These are phyloP conservation scores for Blakeslea trispora DNA, from an alignment of 371 early-diverging fungal genomes.

Conservation along the genomic window DNA sequence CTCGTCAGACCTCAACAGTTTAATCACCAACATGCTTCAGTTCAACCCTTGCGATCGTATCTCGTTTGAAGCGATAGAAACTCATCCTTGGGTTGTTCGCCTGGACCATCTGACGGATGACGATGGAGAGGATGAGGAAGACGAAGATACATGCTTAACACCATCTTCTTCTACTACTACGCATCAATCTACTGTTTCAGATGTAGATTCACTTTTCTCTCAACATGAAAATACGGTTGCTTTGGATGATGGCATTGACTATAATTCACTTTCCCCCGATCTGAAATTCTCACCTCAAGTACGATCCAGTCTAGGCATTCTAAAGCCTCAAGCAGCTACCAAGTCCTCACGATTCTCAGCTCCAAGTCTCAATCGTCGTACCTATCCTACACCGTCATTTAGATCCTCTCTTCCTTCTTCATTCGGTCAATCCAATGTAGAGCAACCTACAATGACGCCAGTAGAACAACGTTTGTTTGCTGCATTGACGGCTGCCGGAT, in stretches of 20 bases:
- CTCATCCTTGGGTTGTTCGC: slow-evolving; percentile 64
- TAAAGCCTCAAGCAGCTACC: neutral
- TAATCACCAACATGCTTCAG: slow-evolving; percentile 62
- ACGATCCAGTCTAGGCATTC: slow-evolving; percentile 28
- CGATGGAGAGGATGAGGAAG: slow-evolving; percentile 31
- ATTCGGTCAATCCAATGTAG: slow-evolving; percentile 1
- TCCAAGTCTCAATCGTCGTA: slow-evolving; percentile 27
- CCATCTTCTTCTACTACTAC: slow-evolving; percentile 35
- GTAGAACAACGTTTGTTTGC: slow-evolving; percentile 53
- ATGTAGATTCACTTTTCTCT: slow-evolving; percentile 34
- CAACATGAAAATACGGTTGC: slow-evolving; percentile 13
- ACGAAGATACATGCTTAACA: slow-evolving; percentile 11
- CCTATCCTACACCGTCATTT: slow-evolving; percentile 15
- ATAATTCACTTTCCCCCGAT: neutral
- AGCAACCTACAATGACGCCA: slow-evolving; percentile 19
- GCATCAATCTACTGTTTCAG: slow-evolving; percentile 22
- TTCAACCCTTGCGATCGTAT: slow-evolving; percentile 67
- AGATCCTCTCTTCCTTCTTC: slow-evolving; percentile 23
- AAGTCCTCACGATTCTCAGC: slow-evolving; percentile 43
- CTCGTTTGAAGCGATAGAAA: slow-evolving; percentile 63
- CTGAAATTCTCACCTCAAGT: slow-evolving; percentile 32
- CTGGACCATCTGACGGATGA: slow-evolving; percentile 1
- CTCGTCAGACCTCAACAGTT: slow-evolving; percentile 51
- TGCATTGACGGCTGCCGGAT: slow-evolving; percentile 61
- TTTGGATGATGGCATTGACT: neutral